Conservation (phyloP, 2,329 filamentous ascomycete species). For the Shiraia sp. region DNA sequence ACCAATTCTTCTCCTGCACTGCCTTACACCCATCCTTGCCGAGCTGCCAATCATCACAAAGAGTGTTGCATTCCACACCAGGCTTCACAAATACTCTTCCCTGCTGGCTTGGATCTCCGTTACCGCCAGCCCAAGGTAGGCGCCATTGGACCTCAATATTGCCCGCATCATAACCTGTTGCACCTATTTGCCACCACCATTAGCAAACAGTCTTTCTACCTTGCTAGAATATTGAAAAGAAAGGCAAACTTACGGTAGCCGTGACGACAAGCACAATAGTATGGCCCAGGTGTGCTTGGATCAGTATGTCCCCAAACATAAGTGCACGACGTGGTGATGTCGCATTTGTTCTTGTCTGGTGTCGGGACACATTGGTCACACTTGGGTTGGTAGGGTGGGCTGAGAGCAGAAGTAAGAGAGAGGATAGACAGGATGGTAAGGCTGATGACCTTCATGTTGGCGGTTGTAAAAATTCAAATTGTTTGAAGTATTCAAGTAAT, state of each 20-base stretch:
- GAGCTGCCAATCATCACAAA: conserved; percentile 17
- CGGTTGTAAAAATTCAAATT: no score
- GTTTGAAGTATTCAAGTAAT: no score
- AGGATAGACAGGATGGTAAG: no score
- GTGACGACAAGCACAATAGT: no score
- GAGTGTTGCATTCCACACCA: conserved; percentile 16
- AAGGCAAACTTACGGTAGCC: no score
- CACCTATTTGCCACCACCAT: no score
- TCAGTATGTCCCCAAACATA: conserved; percentile 9
- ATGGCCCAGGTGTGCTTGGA: conserved; percentile 2
- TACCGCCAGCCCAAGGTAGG: conserved; percentile 1
- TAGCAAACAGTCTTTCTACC: no score
- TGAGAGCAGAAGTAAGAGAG: no score
- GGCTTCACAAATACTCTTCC: conserved; percentile 24
- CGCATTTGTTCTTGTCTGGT: conserved; percentile 40
- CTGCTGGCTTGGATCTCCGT: conserved; percentile 12
- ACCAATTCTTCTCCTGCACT: conserved; percentile 8
- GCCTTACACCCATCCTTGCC: conserved; percentile 22
- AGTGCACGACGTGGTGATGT: conserved; percentile 51
- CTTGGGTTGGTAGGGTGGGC: background rate
- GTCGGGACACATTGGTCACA: background rate
- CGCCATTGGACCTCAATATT: no score
- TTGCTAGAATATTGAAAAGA: no score
- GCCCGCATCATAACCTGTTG: no score
- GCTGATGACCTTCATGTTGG: no score